A percentile compares a stretch with the other conserved stretches of the same genome.
Conservation (phyloP, 176 grass and related monocot species). For the Eragrostis curvula region DNA sequence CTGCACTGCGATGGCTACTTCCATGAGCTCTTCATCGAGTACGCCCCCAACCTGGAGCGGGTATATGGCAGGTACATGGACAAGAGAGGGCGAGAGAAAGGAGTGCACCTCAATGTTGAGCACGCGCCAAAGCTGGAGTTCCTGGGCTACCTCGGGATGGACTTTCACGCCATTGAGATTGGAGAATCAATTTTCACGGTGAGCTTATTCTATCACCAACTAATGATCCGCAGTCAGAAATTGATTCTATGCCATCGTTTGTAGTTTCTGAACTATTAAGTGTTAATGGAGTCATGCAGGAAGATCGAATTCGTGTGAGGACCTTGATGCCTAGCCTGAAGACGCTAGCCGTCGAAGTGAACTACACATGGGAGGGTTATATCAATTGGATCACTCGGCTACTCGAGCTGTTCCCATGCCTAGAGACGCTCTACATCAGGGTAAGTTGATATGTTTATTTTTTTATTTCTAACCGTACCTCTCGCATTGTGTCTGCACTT, state of each 20-base stretch:
- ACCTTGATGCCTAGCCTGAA: conserved; percentile 37
- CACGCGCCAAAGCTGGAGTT: conserved; percentile 47
- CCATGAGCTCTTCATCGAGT: conserved; percentile 22
- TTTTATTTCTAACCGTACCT: neutral
- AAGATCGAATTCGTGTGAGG: neutral
- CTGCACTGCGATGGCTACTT: neutral
- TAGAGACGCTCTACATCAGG: conserved; percentile 40
- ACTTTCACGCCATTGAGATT: neutral
- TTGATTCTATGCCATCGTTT: neutral
- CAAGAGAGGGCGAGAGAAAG: neutral
- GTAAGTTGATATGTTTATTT: conserved; percentile 3
- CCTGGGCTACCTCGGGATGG: conserved; percentile 27
- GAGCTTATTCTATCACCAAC: neutral
- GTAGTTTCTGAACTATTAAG: neutral
- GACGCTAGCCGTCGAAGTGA: conserved; percentile 6
- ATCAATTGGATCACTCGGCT: conserved; percentile 32
- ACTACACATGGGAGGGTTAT: neutral
- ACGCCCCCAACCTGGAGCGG: conserved; percentile 37
- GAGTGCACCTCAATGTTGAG: neutral
- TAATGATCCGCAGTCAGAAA: too few relatives aligned
- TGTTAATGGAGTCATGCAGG: neutral
- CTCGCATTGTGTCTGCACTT: neutral
- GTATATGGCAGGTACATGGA: neutral
- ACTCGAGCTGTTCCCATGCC: conserved; percentile 26
- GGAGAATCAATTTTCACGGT: conserved; percentile 17